Conservation (phyloP, 768 basidiomycete species). For the Rhizopogon vinicolor region DNA sequence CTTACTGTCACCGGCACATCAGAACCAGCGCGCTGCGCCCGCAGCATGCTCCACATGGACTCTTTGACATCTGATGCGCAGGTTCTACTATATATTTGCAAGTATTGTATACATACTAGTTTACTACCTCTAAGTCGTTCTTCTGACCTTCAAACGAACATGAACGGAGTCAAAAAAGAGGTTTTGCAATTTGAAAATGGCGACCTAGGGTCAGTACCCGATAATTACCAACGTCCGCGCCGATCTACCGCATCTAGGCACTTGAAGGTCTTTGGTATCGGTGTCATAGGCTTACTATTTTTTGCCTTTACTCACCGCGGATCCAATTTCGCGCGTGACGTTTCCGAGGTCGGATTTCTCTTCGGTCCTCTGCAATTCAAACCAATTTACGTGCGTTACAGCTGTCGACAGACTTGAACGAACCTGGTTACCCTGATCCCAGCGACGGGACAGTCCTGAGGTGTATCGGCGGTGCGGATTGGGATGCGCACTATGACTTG, state of each 20-base stretch:
- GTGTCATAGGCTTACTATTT: constrained; percentile 9
- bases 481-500: constrained; percentile 8
- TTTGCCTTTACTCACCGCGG: background rate
- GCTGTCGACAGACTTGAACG: constrained; percentile 1
- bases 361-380: too few species aligned
- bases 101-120: background rate
- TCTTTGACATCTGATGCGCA: background rate
- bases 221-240: background rate
- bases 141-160: background rate
- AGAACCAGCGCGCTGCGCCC: background rate
- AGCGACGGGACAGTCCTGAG: constrained; percentile 14
- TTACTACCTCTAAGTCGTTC: background rate
- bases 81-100: background rate
- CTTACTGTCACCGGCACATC: background rate
- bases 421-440: background rate
- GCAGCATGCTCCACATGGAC: background rate
- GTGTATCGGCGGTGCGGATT: constrained; percentile 8
- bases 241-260: constrained; percentile 9
- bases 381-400: constrained; percentile 4
- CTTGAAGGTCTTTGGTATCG: constrained; percentile 8
- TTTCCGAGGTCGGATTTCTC: background rate
- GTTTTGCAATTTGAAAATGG: background rate
- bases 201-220: too few species aligned
- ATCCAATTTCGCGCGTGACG: background rate
- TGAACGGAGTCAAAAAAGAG: background rate